Percentiles rank a stretch among this genome's conserved stretches.
Evolutionary conservation across 208 protist genomes (phyloP).

Genomic region (Trichomonas tenax): DNA sequence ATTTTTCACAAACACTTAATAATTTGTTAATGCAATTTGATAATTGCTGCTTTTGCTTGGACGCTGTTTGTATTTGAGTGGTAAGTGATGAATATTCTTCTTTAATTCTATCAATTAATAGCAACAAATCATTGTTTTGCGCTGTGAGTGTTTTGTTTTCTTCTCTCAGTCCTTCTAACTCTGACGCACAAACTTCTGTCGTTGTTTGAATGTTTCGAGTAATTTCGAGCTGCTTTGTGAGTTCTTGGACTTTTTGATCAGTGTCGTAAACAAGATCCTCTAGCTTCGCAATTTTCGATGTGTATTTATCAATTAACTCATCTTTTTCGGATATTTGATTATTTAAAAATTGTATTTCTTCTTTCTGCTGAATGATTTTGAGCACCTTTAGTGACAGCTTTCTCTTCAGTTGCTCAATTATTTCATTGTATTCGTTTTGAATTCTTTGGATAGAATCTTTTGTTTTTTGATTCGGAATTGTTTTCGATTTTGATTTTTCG

Average conservation of each 20-base stretch:
- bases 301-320: neutral
- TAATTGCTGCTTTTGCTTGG: neutral
- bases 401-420: neutral
- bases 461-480: neutral
- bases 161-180: neutral
- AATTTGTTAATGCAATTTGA: neutral
- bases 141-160: neutral
- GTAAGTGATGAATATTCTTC: neutral
- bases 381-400: neutral
- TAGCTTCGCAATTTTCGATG: neutral
- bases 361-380: neutral
- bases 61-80: neutral
- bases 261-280: neutral
- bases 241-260: neutral
- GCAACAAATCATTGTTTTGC: neutral
- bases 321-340: neutral
- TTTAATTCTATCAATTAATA: neutral
- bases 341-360: neutral
- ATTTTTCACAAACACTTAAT: neutral
- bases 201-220: neutral
- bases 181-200: neutral
- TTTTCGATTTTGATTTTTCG: neutral
- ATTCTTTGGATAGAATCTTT: neutral
- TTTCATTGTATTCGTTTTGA: neutral
- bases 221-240: neutral